Base-by-base conservation (phyloP, 345 rosid species). In the Populus deltoides region DNA sequence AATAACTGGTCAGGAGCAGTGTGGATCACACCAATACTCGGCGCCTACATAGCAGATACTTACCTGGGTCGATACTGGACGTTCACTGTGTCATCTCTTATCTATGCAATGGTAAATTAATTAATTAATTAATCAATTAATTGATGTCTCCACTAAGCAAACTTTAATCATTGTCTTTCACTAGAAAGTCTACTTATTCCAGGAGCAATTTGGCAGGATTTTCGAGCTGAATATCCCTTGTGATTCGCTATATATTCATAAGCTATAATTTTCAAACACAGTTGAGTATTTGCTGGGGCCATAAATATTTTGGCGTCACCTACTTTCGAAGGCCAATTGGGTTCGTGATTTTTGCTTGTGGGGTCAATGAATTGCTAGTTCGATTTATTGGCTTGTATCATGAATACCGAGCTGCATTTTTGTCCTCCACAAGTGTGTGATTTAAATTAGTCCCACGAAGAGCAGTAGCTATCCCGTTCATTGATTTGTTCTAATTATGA, bases 21-120 rank as follows among this genome's bases (percentile, higher is more conserved):
- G 22, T 94, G 98, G 98, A 89, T 94, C 47, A 94, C 97, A 6
- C 98, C 98, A 16, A 86, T 94, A 47, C 84, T 88, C 27, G 98
- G 98, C 29, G 98, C 98, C 61, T 93, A 90, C 84, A 85, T 94
- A 17, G 98, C 98, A 16, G 98, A 94, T 79, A 81, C 97, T 29
- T 90, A 90, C 79, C n/a, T 94, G 66, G 98, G 97, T 47, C 94
- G 98, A 2, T 94, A 86, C 74, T 94, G 98, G 98, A 94, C 97
- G 38, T 92, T 93, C 87, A 94, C 97, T n/a, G 78, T 88, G 47
- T 89, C 95, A 18, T 94, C 98, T 62, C 90, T 94, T 66, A 85
- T 93, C 71, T 94, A 94, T 62, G 92, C 89, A 85, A 57, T 84
- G 91, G 98, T 92, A 88, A 68, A 15, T 53, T 59, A 43, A 9